A percentile compares a stretch with the other conserved stretches of the same genome.
phyloP scores from a whole-genome alignment of 73 alveolate species.

The Breviolum minutum region DNA sequence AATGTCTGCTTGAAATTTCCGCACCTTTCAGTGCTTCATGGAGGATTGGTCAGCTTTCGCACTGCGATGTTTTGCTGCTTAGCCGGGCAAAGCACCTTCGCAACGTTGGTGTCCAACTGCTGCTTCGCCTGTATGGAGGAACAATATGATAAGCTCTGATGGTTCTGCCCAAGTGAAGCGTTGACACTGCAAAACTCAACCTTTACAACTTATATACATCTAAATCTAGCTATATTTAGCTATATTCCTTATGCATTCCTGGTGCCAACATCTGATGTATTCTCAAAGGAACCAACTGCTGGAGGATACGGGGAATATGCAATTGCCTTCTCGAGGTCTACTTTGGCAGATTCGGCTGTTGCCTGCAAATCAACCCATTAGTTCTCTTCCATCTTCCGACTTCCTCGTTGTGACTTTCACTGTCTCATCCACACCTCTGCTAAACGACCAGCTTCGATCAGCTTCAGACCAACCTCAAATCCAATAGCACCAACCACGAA shows the following conservation, averaged over 20 bases:
- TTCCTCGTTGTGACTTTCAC: neutral
- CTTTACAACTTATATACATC: too few species aligned
- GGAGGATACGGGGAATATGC: too few species aligned
- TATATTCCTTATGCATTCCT: too few species aligned
- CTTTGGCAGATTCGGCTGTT: neutral
- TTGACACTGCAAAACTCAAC: too few species aligned
- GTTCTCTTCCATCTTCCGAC: neutral
- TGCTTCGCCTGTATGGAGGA: neutral
- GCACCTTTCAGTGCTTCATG: neutral
- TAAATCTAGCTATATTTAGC: too few species aligned
- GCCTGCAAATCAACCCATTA: neutral
- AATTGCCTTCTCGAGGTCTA: conserved; percentile 19
- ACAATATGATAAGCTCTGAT: too few species aligned
- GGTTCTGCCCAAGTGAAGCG: too few species aligned
- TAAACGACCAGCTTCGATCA: conserved; percentile 32
- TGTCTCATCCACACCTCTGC: neutral
- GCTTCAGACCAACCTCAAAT: conserved; percentile 36
- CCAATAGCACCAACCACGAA: neutral
- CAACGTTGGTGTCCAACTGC: neutral
- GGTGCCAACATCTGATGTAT: too few species aligned
- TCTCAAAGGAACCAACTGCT: too few species aligned
- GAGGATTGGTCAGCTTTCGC: too few species aligned
- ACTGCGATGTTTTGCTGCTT: too few species aligned
- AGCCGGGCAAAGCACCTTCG: neutral
- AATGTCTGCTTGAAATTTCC: conserved; percentile 22